Evolutionary conservation across 371 early-diverging fungal genomes (phyloP).

Genomic region (Chytridium lagenaria): DNA sequence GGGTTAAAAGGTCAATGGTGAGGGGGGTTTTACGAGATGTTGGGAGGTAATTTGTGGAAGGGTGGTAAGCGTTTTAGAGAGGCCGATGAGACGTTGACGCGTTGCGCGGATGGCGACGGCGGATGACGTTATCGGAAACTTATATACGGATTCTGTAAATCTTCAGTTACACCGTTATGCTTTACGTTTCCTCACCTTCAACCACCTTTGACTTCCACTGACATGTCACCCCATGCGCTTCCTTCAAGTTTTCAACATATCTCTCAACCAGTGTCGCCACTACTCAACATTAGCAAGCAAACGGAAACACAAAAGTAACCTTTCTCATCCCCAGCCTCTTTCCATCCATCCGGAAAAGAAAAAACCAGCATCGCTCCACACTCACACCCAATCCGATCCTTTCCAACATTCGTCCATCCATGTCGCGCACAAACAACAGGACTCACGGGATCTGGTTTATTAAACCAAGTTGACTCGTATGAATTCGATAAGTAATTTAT

Average conservation of each 20-base stretch:
- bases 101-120: conserved; percentile 3
- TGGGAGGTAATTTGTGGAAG: not conserved
- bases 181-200: not conserved
- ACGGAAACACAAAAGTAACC: not conserved
- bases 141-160: not conserved
- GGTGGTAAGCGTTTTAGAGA: not conserved
- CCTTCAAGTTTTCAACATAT: not conserved
- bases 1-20: no score
- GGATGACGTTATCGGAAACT: conserved; percentile 8
- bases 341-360: not conserved
- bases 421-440: conserved; percentile 4
- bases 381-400: not conserved
- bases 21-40: no score
- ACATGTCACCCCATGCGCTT: not conserved
- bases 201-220: not conserved
- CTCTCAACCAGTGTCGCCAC: not conserved
- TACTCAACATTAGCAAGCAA: not conserved
- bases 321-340: not conserved
- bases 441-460: not conserved
- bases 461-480: conserved; percentile 14
- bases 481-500: not conserved
- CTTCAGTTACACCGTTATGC: not conserved
- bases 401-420: conserved; percentile 4
- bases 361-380: not conserved
- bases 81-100: not conserved